Evolutionary conservation across 1,284 basidiomycete genomes (phyloP).

Genomic region (Microstroma glucosiphilum): DNA sequence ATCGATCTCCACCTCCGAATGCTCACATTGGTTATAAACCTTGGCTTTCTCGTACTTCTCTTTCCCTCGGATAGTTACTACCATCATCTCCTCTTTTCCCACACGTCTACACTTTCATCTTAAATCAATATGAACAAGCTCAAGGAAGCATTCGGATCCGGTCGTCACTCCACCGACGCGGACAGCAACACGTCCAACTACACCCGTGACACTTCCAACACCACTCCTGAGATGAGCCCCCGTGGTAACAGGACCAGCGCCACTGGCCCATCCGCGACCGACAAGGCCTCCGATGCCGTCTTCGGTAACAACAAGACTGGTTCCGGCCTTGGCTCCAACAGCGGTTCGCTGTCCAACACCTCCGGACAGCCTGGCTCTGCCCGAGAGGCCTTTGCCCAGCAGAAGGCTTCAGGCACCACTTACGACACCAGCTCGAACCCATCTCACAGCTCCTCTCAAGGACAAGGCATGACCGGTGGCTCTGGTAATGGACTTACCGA

Average conservation of each 20-base stretch:
- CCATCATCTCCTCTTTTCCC: neutral
- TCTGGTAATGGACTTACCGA: neutral
- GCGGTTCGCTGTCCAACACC: too few species aligned
- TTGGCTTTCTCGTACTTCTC: too few species aligned
- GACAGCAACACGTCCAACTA: neutral
- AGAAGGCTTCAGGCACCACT: too few species aligned
- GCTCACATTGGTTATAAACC: too few species aligned
- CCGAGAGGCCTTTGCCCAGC: too few species aligned
- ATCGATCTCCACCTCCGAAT: too few species aligned
- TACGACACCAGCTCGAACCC: neutral
- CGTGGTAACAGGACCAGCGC: neutral
- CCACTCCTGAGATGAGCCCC: slow-evolving; percentile 7
- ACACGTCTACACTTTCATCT: neutral
- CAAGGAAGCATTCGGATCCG: slow-evolving; percentile 10
- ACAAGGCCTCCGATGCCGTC: neutral
- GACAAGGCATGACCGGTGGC: too few species aligned
- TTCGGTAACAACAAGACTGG: neutral
- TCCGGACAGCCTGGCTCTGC: too few species aligned
- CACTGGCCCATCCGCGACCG: too few species aligned
- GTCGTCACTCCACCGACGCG: slow-evolving; percentile 1
- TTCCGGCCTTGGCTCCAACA: neutral
- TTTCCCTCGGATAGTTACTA: too few species aligned
- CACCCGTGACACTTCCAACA: neutral
- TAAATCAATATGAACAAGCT: slow-evolving; percentile 13
- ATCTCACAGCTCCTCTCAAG: too few species aligned